phyloP scores from a whole-genome alignment of 2,329 filamentous ascomycete genomes.

The Aspergillus sclerotialis region DNA sequence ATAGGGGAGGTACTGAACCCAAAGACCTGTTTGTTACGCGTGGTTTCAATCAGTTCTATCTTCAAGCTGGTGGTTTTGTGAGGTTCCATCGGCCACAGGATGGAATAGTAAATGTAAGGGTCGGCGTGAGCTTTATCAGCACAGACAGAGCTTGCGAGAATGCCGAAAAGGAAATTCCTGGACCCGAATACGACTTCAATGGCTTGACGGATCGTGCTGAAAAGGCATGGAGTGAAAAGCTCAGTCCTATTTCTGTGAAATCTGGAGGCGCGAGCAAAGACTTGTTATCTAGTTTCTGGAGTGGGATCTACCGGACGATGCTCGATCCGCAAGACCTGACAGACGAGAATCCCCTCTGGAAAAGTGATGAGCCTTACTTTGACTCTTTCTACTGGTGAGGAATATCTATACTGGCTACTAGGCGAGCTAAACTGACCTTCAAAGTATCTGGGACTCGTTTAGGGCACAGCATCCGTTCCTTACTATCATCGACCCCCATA shows the following conservation, averaged over 20 bases:
- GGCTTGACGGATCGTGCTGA: slow-evolving; percentile 32
- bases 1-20: slow-evolving; percentile 46
- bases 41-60: slow-evolving; percentile 45
- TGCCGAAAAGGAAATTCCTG: slow-evolving; percentile 58
- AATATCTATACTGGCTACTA: background rate
- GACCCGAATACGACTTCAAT: slow-evolving; percentile 39
- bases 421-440: background rate
- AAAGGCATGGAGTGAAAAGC: slow-evolving; percentile 51
- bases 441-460: background rate
- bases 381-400: slow-evolving; percentile 60
- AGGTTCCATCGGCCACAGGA: slow-evolving; percentile 46
- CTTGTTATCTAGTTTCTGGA: slow-evolving; percentile 55
- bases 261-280: slow-evolving; percentile 45
- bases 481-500: slow-evolving; percentile 19
- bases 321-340: slow-evolving; percentile 64
- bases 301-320: slow-evolving; percentile 61
- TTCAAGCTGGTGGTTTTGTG: slow-evolving; percentile 57
- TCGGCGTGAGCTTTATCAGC: slow-evolving; percentile 62
- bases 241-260: slow-evolving; percentile 50
- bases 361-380: slow-evolving; percentile 58
- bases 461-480: slow-evolving; percentile 15
- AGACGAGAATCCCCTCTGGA: slow-evolving; percentile 61
- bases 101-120: slow-evolving; percentile 51
- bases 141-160: slow-evolving; percentile 56
- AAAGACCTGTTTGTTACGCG: slow-evolving; percentile 48